Conservation (phyloP, 345 rosid species). For the Heritiera littoralis region DNA sequence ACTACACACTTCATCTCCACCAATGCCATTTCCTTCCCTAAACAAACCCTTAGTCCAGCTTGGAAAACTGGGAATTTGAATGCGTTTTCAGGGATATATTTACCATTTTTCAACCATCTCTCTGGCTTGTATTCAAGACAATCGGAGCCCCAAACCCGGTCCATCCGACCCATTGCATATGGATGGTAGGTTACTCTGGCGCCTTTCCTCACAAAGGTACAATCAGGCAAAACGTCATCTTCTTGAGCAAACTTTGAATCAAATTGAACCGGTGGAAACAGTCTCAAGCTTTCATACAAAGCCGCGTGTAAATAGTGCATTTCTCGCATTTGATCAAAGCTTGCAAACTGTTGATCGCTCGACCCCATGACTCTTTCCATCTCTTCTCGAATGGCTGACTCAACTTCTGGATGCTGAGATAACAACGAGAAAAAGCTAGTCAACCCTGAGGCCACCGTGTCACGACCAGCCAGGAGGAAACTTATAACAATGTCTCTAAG, state of each 20-base stretch:
- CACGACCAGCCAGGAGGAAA: conserved; percentile 74
- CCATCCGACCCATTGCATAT: conserved; percentile 72
- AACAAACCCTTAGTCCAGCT: conserved; percentile 61
- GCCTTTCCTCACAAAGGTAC: conserved; percentile 45
- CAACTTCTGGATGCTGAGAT: conserved; percentile 47
- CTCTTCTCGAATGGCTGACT: conserved; percentile 49
- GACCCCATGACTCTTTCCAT: conserved; percentile 41
- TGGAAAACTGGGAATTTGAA: conserved; percentile 70
- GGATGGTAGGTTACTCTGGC: conserved; percentile 57
- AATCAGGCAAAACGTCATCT: conserved; percentile 66
- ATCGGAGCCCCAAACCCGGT: conserved; percentile 55
- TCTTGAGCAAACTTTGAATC: conserved; percentile 64
- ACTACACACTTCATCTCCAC: conserved; percentile 60
- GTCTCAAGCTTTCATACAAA: conserved; percentile 56
- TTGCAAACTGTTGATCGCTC: conserved; percentile 24
- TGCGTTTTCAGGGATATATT: conserved; percentile 36
- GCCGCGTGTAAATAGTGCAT: conserved; percentile 69
- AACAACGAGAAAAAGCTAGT: conserved; percentile 69
- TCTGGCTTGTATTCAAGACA: conserved; percentile 46
- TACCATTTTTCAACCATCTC: conserved; percentile 48
- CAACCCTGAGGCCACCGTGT: conserved; percentile 67
- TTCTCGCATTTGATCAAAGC: conserved; percentile 37
- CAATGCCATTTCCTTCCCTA: conserved; percentile 65
- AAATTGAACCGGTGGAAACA: conserved; percentile 75
- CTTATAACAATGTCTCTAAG: conserved; percentile 67